Evolutionary conservation across 73 alveolate genomes (phyloP), one percentile per base, ranked within the genome.

Genomic region (Blepharisma stoltei): DNA sequence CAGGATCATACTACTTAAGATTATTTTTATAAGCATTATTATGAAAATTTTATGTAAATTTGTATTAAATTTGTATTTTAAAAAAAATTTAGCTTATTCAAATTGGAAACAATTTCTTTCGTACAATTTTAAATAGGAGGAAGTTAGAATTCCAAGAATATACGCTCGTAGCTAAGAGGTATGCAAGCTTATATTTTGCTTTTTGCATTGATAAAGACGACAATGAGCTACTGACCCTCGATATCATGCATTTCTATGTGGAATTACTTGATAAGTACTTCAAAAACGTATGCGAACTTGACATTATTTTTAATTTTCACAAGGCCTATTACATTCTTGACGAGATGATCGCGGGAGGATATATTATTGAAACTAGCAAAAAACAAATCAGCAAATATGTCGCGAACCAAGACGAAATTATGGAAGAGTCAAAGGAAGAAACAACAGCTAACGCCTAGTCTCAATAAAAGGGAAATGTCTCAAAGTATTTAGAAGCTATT

Each of bases 201-300:
- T 86, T 93, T 18, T 91, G 97, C 54, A 93, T 94, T 41, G 97
- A 92, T 70, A 92, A 89, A 71, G 95, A 92, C 46, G 99, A 95
- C 67, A 95, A 93, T 78, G 98, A 95, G 84, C 76, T 27, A 1
- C 90, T 95, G 46, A 88, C 90, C 65, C 89, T 93, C 37, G 99
- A 95, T 71, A 70, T 95, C 70, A 90, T 95, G 55, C 98, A 93
- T 78, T 93, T 90, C 53, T 93, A 80, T 82, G 99, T 95, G 45
- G 99, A 95, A 83, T 88, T 90, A 4, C 82, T 95, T 23, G 99
- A 95, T 78, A 86, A 95, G 71, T 95, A 95, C 70, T 95, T 95
- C 77, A 97, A 97, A 1, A 93, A 93, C 75, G 99, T 95, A 6
- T 93, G 99, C 77, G 99, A 95, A 86, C 89, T 95, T 43, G 99